These are phyloP conservation scores for Dillenia suffruticosa DNA, from an alignment of 164 flowering plant species.

Conservation along the genomic window DNA sequence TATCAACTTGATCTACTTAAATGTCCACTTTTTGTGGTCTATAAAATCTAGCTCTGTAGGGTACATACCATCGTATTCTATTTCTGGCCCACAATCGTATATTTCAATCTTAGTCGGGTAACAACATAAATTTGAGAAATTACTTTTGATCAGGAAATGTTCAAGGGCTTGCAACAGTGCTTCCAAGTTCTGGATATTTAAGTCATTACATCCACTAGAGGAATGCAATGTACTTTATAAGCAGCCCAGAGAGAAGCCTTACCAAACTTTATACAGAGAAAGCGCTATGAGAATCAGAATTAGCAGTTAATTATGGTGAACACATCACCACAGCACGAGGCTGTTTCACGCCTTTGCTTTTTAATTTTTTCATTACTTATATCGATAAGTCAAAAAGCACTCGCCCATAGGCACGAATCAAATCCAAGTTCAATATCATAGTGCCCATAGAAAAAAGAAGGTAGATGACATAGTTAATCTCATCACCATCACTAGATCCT, in stretches of 20 bases:
- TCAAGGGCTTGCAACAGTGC: too few relatives aligned
- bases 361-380: slow-evolving; percentile 1
- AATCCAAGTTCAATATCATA: slow-evolving; percentile 17
- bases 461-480: background rate
- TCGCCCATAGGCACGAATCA: slow-evolving; percentile 20
- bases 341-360: slow-evolving; percentile 12
- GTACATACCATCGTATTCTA: background rate
- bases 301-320: slow-evolving; percentile 18
- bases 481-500: slow-evolving; percentile 1
- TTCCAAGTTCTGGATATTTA: background rate
- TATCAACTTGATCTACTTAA: too few relatives aligned
- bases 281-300: slow-evolving; percentile 20
- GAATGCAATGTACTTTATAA: background rate
- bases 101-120: too few relatives aligned
- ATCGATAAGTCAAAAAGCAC: slow-evolving; percentile 23
- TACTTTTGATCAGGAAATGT: too few relatives aligned
- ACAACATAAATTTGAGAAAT: too few relatives aligned
- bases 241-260: slow-evolving; percentile 13
- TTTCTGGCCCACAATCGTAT: too few relatives aligned
- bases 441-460: slow-evolving; percentile 6
- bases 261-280: slow-evolving; percentile 6
- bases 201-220: background rate
- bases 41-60: background rate
- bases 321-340: slow-evolving; percentile 11
- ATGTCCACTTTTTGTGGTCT: too few relatives aligned